These are phyloP conservation scores for Triticum monococcum DNA, from an alignment of 176 grass and related monocot genomes.

Conservation along the genomic window DNA sequence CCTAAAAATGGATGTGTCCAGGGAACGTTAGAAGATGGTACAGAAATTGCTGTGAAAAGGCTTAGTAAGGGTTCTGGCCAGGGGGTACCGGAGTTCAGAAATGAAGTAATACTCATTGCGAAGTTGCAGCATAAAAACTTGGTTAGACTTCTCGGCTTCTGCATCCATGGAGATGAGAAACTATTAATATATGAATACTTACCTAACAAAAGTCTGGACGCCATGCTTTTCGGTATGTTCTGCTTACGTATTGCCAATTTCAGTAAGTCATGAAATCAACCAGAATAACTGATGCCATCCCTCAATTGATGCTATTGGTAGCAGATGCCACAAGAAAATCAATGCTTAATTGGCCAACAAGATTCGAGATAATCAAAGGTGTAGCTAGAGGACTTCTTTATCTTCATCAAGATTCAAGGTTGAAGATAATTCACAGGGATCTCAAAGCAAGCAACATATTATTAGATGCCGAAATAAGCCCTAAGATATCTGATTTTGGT, in stretches of 20 bases:
- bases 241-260: not conserved
- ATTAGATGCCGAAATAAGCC: conserved; percentile 30
- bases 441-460: conserved; percentile 36
- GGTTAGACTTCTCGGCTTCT: conserved; percentile 33
- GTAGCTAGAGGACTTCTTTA: conserved; percentile 52
- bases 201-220: conserved; percentile 36
- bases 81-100: conserved; percentile 23
- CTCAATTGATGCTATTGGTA: not conserved
- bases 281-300: not conserved
- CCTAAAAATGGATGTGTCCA: not conserved
- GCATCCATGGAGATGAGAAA: conserved; percentile 33
- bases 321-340: conserved; percentile 1
- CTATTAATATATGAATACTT: conserved; percentile 35
- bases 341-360: conserved; percentile 20
- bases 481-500: conserved; percentile 43
- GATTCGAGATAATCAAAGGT: conserved; percentile 44
- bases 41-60: conserved; percentile 33
- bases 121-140: conserved; percentile 34
- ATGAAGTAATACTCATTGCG: conserved; percentile 31
- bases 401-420: conserved; percentile 54
- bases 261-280: not conserved
- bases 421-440: conserved; percentile 35
- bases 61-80: conserved; percentile 27
- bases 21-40: not conserved
- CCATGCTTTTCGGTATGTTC: conserved; percentile 30